Percentiles rank a stretch among this genome's conserved stretches.
phyloP scores from a whole-genome alignment of 2,329 filamentous ascomycete species.

The Fusarium bulbicola region DNA sequence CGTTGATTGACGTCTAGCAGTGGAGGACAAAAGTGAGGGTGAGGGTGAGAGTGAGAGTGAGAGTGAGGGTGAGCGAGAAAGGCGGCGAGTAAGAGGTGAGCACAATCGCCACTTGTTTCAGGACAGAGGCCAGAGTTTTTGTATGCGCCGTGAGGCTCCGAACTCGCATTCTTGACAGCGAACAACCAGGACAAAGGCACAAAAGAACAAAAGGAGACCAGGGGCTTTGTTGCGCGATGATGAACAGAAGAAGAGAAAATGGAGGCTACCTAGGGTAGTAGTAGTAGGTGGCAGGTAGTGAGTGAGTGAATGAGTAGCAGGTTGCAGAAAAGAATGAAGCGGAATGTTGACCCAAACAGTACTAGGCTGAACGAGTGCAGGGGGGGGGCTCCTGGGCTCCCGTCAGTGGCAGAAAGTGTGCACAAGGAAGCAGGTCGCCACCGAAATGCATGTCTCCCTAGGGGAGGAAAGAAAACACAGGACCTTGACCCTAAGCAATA shows the following conservation, averaged over 20 bases:
- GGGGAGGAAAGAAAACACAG: too few species aligned
- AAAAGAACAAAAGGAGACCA: background rate
- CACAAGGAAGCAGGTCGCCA: background rate
- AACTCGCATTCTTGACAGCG: slow-evolving; percentile 20
- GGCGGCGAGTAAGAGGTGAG: slow-evolving; percentile 26
- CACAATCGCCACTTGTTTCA: slow-evolving; percentile 31
- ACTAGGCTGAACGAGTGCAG: slow-evolving; percentile 8
- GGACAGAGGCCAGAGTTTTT: slow-evolving; percentile 26
- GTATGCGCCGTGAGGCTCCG: background rate
- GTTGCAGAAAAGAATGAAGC: slow-evolving; percentile 22
- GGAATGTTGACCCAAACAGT: slow-evolving; percentile 17
- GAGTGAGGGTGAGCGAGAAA: background rate
- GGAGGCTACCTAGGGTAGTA: background rate
- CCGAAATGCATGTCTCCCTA: slow-evolving; percentile 4
- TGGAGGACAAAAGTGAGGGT: slow-evolving; percentile 1
- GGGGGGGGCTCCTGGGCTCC: background rate
- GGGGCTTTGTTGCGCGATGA: slow-evolving; percentile 6
- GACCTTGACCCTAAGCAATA: too few species aligned
- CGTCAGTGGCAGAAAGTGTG: background rate
- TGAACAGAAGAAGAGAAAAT: slow-evolving; percentile 14
- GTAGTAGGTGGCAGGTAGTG: background rate
- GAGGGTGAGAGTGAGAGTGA: background rate
- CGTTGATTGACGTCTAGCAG: slow-evolving; percentile 11
- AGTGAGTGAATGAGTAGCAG: background rate
- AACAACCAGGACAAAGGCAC: background rate